Evolutionary conservation across 1,284 basidiomycete species (phyloP).

Genomic region (Athelia psychrophila): DNA sequence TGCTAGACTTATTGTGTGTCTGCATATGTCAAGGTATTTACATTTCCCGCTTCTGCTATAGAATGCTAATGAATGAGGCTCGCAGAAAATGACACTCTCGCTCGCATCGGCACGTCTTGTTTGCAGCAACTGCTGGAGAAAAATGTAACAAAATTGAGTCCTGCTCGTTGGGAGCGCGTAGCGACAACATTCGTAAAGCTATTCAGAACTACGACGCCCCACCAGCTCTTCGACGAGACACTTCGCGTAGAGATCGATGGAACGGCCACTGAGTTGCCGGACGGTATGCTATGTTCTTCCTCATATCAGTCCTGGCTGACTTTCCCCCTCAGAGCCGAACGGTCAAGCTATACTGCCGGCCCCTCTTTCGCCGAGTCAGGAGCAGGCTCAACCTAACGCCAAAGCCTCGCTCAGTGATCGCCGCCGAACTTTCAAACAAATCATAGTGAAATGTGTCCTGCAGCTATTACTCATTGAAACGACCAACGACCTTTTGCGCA

Average conservation of each 20-base stretch:
- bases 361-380: conserved; percentile 66
- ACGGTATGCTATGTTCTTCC: conserved; percentile 18
- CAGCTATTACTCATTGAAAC: conserved; percentile 97
- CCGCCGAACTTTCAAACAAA: conserved; percentile 94
- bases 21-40: conserved; percentile 95
- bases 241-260: conserved; percentile 79
- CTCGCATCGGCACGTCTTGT: conserved; percentile 97
- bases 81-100: conserved; percentile 95
- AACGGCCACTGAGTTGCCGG: conserved; percentile 51
- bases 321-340: conserved; percentile 51
- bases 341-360: conserved; percentile 76
- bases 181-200: conserved; percentile 93
- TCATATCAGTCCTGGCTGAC: neutral
- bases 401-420: conserved; percentile 68
- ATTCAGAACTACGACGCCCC: conserved; percentile 96
- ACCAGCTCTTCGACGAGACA: conserved; percentile 93
- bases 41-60: conserved; percentile 7
- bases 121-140: conserved; percentile 94
- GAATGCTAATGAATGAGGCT: neutral
- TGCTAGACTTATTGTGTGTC: conserved; percentile 91
- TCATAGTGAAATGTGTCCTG: conserved; percentile 99
- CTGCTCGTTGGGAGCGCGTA: conserved; percentile 88
- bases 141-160: conserved; percentile 88
- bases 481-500: conserved; percentile 93
- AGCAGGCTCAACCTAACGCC: conserved; percentile 42